These are phyloP conservation scores for Paramecium caudatum DNA, from an alignment of 73 alveolate genomes.

Conservation along the genomic window DNA sequence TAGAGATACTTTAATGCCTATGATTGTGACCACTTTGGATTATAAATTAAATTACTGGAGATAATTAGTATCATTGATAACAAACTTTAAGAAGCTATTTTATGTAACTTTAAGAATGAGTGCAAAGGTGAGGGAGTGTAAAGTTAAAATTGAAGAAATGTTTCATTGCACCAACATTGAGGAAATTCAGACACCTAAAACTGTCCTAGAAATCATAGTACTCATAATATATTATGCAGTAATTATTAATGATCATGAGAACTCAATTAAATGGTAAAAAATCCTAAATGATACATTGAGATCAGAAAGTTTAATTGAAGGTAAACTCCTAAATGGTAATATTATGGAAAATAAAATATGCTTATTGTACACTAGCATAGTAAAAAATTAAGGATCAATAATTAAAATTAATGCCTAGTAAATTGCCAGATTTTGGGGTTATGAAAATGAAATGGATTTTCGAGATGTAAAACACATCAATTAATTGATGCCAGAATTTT, in stretches of 20 bases:
- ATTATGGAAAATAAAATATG: conserved; percentile 30
- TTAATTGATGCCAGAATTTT: conserved; percentile 52
- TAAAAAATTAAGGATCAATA: conserved; percentile 22
- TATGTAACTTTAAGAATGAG: background rate
- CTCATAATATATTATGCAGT: conserved; percentile 8
- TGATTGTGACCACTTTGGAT: conserved; percentile 1
- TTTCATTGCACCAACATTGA: background rate
- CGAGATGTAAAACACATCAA: conserved; percentile 32
- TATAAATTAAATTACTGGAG: conserved; percentile 6
- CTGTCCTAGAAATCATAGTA: background rate
- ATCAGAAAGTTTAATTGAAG: conserved; percentile 30
- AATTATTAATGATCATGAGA: background rate
- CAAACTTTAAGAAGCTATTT: conserved; percentile 2
- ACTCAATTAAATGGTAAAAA: background rate
- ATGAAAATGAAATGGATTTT: conserved; percentile 46
- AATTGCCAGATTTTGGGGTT: conserved; percentile 32
- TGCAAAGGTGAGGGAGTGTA: background rate
- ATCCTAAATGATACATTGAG: background rate
- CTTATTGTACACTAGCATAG: conserved; percentile 8
- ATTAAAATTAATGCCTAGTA: conserved; percentile 18
- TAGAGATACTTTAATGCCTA: background rate
- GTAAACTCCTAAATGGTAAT: conserved; percentile 21
- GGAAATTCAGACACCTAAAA: background rate
- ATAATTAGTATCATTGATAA: background rate
- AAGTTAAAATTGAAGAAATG: background rate